Conservation (phyloP, 164 flowering plant species). For the Liquidambar formosana region DNA sequence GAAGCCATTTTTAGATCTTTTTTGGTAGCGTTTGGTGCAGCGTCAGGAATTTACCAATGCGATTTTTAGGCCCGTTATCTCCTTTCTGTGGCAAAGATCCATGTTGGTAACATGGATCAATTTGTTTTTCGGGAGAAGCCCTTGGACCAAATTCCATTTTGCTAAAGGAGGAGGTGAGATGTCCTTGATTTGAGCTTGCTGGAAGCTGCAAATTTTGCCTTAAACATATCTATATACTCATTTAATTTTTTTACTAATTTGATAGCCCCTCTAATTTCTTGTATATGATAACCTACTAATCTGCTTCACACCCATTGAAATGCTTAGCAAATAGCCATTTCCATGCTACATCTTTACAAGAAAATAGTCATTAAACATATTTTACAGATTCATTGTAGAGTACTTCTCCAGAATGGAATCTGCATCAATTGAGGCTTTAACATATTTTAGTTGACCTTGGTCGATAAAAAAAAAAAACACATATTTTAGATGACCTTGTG, state of each 20-base stretch:
- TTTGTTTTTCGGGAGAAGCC: conserved; percentile 1
- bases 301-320: not conserved
- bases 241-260: no score
- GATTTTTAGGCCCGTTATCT: not conserved
- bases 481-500: no score
- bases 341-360: not conserved
- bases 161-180: no score
- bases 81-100: not conserved
- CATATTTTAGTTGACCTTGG: no score
- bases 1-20: not conserved
- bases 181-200: not conserved
- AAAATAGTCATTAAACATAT: no score
- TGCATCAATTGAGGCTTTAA: no score
- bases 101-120: not conserved
- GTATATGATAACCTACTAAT: not conserved
- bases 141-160: not conserved
- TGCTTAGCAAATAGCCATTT: not conserved
- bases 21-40: not conserved
- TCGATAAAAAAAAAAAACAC: no score
- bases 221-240: no score
- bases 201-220: not conserved
- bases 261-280: no score
- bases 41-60: not conserved
- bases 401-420: no score
- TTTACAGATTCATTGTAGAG: no score